Percentiles rank a stretch among this genome's conserved stretches.
These are phyloP conservation scores for Apiotrichum mycotoxinovorans DNA, from an alignment of 1,284 basidiomycete genomes.

Conservation along the genomic window DNA sequence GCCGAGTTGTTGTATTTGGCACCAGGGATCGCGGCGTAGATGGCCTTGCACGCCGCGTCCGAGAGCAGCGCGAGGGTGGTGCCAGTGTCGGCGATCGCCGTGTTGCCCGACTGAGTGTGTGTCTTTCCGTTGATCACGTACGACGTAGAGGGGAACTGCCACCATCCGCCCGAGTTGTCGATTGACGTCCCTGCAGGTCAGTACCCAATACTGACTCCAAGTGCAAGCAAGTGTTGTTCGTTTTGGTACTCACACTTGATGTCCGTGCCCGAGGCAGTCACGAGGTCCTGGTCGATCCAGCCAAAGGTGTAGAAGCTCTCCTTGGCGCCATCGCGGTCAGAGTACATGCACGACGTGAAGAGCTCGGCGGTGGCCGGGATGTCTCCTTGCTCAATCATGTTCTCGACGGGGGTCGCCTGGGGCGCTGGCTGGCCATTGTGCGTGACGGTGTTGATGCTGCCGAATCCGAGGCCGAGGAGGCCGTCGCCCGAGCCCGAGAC, in stretches of 20 bases:
- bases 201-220: neutral
- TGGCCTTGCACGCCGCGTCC: slow-evolving; percentile 55
- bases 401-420: slow-evolving; percentile 5
- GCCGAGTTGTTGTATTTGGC: slow-evolving; percentile 37
- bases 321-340: neutral
- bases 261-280: slow-evolving; percentile 2
- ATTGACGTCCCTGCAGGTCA: slow-evolving; percentile 5
- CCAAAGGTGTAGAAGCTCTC: slow-evolving; percentile 11
- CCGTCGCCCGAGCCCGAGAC: slow-evolving; percentile 5
- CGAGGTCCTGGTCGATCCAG: slow-evolving; percentile 11
- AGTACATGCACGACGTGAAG: slow-evolving; percentile 11
- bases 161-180: slow-evolving; percentile 8
- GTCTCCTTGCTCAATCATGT: slow-evolving; percentile 6
- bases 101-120: neutral
- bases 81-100: slow-evolving; percentile 57
- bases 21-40: slow-evolving; percentile 74
- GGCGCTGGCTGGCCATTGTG: slow-evolving; percentile 10
- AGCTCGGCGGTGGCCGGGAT: slow-evolving; percentile 6
- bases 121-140: slow-evolving; percentile 18
- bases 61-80: slow-evolving; percentile 88
- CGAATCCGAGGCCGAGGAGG: slow-evolving; percentile 24
- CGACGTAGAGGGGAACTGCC: slow-evolving; percentile 8
- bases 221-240: neutral
- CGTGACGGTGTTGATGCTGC: slow-evolving; percentile 51
- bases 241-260: slow-evolving; percentile 29